Evolutionary conservation across 2,329 filamentous ascomycete genomes (phyloP), one percentile per base, ranked within the genome.

Genomic region (Aspergillus sergii): DNA sequence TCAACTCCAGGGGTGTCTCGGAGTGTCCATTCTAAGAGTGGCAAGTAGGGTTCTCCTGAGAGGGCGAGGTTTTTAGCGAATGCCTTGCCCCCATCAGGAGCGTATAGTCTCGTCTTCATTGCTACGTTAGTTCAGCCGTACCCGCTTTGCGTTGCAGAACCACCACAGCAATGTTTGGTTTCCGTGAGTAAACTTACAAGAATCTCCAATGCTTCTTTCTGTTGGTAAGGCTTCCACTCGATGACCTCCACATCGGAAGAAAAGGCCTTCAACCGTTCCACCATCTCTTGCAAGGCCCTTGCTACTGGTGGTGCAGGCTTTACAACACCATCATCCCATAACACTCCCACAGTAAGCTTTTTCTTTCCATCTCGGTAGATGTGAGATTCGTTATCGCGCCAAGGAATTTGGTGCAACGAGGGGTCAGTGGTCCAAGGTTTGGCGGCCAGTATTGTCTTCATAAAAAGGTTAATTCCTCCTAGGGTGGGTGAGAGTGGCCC

Each of bases 301-400:
- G 80, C 74, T 4, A 91, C 82, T 0, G 89, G 89, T 3, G 89
- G 88, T 39, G 89, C 89, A 0, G 88, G 88, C 3, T 73, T 79
- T 2, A 89, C 87, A 39, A 89, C 80, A 19, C 82, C 84, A 70
- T 91, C 89, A 68, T 86, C 78, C 82, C 83, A 86, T 69, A 90
- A 78, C 14, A 91, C 81, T 7, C 81, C 88, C 57, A 91, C 79
- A 50, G 80, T 84, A 28, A 91, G 73, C 59, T 75, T 82, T 26
- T 74, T 72, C 16, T 60, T 57, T 32, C 28, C 51, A 12, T 61
- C 62, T 9, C 68, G 69, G 36, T 69, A 59, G 43, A 54, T 75
- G 1, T 70, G 48, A 21, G 57, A 23, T 21, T 59, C 43, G 2
- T 51, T 21, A 14, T 39, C 57, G 3, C 82, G 75, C 85, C 86